phyloP scores from a whole-genome alignment of 78 protist genomes.

The Dictyostelium capitatum region DNA sequence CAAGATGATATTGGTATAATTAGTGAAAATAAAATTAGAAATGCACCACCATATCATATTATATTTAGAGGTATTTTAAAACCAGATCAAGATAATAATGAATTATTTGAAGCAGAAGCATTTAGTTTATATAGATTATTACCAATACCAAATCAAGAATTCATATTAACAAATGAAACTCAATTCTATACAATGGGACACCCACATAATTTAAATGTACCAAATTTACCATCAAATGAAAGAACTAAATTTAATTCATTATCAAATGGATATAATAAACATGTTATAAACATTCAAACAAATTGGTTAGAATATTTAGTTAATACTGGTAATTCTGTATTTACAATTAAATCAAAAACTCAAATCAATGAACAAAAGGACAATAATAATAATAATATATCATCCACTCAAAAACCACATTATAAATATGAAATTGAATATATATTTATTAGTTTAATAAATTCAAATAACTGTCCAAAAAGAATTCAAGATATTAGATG shows the following conservation, averaged over 20 bases:
- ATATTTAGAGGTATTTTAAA: not conserved
- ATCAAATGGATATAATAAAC: not conserved
- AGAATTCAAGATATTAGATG: constrained; percentile 37
- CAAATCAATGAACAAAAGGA: not conserved
- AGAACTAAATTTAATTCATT: not conserved
- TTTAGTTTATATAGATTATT: not conserved
- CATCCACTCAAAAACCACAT: not conserved
- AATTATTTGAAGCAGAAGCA: not conserved
- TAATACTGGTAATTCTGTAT: not conserved
- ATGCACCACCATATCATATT: constrained; percentile 12
- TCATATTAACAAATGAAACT: not conserved
- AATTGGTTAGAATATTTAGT: constrained; percentile 20
- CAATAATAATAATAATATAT: not conserved
- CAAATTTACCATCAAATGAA: not conserved
- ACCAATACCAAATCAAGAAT: not conserved
- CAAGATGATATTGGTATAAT: not conserved
- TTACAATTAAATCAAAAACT: not conserved
- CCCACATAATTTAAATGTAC: not conserved
- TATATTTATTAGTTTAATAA: not conserved
- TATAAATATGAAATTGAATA: not conserved
- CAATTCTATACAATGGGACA: not conserved
- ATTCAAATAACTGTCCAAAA: constrained; percentile 2
- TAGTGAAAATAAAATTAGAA: not conserved
- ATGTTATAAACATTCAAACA: not conserved
- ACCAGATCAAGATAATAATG: not conserved